A percentile compares a stretch with the other conserved stretches of the same genome.
phyloP scores from a whole-genome alignment of 176 grass and related monocot genomes.

The Paspalum vaginatum region DNA sequence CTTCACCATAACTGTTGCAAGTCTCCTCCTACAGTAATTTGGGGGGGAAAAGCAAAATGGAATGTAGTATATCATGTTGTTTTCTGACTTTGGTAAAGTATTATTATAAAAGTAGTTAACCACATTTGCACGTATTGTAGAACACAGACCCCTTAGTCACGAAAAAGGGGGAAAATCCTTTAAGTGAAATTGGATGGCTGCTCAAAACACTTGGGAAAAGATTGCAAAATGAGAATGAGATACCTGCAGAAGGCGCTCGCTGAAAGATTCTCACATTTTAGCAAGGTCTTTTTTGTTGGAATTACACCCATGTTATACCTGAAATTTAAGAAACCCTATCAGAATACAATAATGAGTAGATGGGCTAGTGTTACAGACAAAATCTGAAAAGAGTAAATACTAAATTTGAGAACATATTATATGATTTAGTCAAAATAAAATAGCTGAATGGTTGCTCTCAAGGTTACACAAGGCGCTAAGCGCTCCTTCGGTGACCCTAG shows the following conservation, averaged over 20 bases:
- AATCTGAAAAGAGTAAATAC: too few species aligned
- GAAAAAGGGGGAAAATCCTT: too few species aligned
- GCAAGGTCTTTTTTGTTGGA: constrained; percentile 76
- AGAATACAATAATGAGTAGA: background rate
- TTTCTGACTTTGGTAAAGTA: background rate
- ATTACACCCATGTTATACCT: constrained; percentile 96
- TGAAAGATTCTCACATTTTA: constrained; percentile 75
- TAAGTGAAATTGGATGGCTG: background rate
- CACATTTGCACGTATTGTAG: background rate
- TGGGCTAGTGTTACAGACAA: background rate
- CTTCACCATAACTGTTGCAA: constrained; percentile 70
- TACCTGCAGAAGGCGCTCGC: constrained; percentile 86
- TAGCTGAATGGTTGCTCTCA: background rate
- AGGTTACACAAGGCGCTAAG: too few species aligned
- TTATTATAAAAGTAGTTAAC: background rate
- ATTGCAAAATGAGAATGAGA: background rate
- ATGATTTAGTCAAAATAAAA: background rate
- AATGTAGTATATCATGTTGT: background rate
- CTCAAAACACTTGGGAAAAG: background rate
- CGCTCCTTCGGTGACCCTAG: too few species aligned
- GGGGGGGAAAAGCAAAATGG: background rate
- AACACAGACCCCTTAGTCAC: background rate
- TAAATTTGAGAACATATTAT: background rate
- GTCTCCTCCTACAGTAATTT: constrained; percentile 58
- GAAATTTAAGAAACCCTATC: constrained; percentile 35